These are phyloP conservation scores for Aspergillus nanangensis DNA, from an alignment of 495 filamentous ascomycete genomes.

Conservation along the genomic window DNA sequence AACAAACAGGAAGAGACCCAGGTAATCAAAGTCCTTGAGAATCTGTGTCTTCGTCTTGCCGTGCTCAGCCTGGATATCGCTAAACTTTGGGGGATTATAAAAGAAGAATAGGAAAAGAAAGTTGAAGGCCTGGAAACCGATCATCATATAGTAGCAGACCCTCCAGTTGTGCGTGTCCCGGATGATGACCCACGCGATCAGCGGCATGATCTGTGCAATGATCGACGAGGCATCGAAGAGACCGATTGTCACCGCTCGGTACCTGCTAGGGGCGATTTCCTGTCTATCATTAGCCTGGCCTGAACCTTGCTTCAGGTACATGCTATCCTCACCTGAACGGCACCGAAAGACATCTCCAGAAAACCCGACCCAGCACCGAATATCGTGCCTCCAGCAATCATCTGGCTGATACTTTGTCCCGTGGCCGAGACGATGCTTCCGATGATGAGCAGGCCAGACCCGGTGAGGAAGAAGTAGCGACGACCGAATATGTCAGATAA, in stretches of 20 bases:
- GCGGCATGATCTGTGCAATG: not conserved
- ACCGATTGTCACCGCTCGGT: not conserved
- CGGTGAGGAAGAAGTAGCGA: not conserved
- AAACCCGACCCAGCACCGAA: not conserved
- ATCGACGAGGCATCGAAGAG: constrained; percentile 1
- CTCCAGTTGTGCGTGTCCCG: not conserved
- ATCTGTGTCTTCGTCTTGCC: not conserved
- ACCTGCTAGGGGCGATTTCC: too few species aligned
- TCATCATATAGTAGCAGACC: constrained; percentile 4
- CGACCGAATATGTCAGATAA: constrained; percentile 2
- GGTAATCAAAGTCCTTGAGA: not conserved
- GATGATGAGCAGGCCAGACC: not conserved
- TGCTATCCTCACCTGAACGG: constrained; percentile 1
- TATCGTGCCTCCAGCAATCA: not conserved
- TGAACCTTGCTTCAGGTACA: not conserved
- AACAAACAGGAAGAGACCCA: constrained; percentile 1
- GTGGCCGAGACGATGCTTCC: not conserved
- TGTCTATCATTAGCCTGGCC: not conserved
- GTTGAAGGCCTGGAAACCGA: constrained; percentile 1
- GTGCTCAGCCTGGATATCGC: not conserved
- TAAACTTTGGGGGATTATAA: not conserved
- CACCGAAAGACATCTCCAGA: not conserved
- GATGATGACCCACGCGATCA: constrained; percentile 3
- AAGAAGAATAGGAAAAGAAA: not conserved
- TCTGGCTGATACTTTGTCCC: not conserved